Evolutionary conservation across 148 eudicot species (phyloP), one percentile per base, ranked within the genome.

Genomic region (Mesembryanthemum crystallinum): DNA sequence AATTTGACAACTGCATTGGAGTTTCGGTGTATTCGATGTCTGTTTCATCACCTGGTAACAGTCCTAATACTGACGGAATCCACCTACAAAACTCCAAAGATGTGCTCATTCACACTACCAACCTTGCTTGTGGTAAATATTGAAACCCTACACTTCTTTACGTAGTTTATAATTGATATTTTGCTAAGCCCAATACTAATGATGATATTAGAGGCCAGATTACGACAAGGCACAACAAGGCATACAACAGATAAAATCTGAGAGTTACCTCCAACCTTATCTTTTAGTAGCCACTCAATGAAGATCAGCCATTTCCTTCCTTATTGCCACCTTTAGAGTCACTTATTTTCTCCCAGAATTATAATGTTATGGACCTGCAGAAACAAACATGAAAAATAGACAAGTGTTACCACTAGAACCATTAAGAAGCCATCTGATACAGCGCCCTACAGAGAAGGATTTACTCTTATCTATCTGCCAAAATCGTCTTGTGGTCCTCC

Each of bases 1-100:
- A 89, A 78, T 90, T 95, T 27, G 96, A 90, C 84, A 81, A 80
- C 59, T 95, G 97, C 75, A 58, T 42, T 3, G 96, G 90, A 76
- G 98, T 92, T 24, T 79, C 85, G 18, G 98, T 95, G 51, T 82
- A 80, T 77, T 78, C 84, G 39, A 75, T 92, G 76, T 86, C 63
- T 30, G 79, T 86, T 66, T 84, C 88, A 47, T 92, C 98, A 35
- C 98, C 98, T 0, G 94, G 91, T 60, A 90, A 92, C 79, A 95
- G 98, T 78, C 97, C 97, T 18, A 95, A 95, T 75, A 95, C 98
- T 21, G 98, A 95, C 61, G 98, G 98, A 76, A 90, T 95, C 64
- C 98, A 95, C 85, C 82, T 95, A 15, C 93, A 88, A 75, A 89
- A 89, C 87, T 88, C 98, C 67, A 88, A 65, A 63, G 89, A 95